These are phyloP conservation scores for Echeveria elegans DNA, from an alignment of 164 flowering plant species.

Conservation along the genomic window DNA sequence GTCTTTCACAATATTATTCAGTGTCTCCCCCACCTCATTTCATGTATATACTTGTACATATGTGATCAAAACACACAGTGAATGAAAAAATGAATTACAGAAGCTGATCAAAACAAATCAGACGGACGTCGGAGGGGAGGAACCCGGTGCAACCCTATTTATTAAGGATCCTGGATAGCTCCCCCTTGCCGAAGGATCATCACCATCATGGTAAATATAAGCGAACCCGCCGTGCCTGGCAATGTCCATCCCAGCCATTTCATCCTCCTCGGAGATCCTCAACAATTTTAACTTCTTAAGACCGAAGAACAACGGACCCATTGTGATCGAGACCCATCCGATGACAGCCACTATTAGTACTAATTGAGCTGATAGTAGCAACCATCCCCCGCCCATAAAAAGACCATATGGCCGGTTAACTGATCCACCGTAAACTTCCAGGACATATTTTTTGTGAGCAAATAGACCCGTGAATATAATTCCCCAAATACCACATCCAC, in stretches of 20 bases:
- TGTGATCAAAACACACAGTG: not conserved
- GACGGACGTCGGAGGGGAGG: constrained; percentile 4
- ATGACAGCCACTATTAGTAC: constrained; percentile 15
- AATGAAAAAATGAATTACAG: not conserved
- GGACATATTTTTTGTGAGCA: constrained; percentile 14
- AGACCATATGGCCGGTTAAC: constrained; percentile 18
- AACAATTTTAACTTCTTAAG: constrained; percentile 16
- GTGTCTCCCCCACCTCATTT: not conserved
- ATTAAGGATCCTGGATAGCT: not conserved
- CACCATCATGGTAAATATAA: constrained; percentile 20
- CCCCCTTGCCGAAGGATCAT: constrained; percentile 7
- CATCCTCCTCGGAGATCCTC: constrained; percentile 19
- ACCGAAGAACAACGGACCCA: constrained; percentile 20
- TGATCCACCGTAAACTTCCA: constrained; percentile 16
- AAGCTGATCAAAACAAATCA: constrained; percentile 3
- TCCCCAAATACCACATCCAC: constrained; percentile 29
- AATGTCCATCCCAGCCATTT: constrained; percentile 21
- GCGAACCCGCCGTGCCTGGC: constrained; percentile 27
- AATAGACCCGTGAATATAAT: constrained; percentile 21
- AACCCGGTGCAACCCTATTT: constrained; percentile 12
- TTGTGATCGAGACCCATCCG: constrained; percentile 24
- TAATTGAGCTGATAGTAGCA: constrained; percentile 19
- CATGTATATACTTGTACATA: not conserved
- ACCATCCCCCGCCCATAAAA: constrained; percentile 27
- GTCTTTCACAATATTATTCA: not conserved